Conservation (phyloP, 1,284 basidiomycete species). For the Marasmius sp. region DNA sequence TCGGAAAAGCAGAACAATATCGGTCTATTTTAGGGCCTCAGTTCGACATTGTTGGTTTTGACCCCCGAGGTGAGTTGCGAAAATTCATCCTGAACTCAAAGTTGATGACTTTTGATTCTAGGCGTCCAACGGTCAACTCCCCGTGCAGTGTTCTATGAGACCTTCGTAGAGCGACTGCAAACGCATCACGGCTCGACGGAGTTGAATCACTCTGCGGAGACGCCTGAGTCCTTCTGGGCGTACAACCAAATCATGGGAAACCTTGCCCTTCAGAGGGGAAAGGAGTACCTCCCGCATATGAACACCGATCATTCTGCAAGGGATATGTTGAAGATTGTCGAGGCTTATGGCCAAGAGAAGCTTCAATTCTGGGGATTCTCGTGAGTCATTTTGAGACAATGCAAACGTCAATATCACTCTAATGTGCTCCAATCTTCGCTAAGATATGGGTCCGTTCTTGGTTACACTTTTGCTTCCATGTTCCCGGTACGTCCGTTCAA, state of each 20-base stretch:
- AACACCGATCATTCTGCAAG: constrained; percentile 26
- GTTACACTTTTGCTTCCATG: constrained; percentile 21
- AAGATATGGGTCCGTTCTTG: constrained; percentile 20
- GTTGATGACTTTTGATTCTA: background rate
- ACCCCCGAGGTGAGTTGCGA: constrained; percentile 35
- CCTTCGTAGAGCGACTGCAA: constrained; percentile 10
- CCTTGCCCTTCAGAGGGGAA: constrained; percentile 19
- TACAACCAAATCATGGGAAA: constrained; percentile 15
- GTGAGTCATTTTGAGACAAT: constrained; percentile 9
- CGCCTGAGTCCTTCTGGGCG: constrained; percentile 17
- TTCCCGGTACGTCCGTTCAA: constrained; percentile 16
- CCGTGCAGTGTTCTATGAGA: background rate
- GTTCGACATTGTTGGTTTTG: constrained; percentile 52
- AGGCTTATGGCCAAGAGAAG: constrained; percentile 23
- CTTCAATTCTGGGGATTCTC: constrained; percentile 29
- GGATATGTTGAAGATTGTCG: constrained; percentile 27
- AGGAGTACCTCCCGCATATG: constrained; percentile 17
- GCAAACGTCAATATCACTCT: background rate
- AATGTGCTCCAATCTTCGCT: no score
- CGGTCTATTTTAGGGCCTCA: constrained; percentile 38
- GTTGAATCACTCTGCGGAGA: constrained; percentile 19
- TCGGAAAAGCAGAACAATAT: constrained; percentile 25
- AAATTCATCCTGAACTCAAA: background rate
- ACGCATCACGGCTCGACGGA: background rate
- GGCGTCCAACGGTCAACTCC: constrained; percentile 10